phyloP scores from a whole-genome alignment of 1,139 yeast genomes.

The Suhomyces bribrorum region DNA sequence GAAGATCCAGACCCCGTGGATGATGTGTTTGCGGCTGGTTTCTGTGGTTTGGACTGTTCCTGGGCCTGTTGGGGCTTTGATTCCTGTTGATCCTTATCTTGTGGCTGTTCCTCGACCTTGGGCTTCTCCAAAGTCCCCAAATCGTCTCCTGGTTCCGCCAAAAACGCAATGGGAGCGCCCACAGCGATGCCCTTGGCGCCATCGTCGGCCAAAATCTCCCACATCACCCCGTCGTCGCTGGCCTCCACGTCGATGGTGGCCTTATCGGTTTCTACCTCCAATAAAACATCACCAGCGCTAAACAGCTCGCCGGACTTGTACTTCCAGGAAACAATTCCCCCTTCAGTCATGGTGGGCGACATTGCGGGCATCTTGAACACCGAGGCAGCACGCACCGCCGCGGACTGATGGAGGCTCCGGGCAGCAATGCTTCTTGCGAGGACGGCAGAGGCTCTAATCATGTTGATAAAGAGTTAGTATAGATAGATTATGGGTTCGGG shows the following conservation, averaged over 20 bases:
- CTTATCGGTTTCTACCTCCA: slow-evolving; percentile 92
- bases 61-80: slow-evolving; percentile 11
- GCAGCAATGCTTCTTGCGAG: slow-evolving; percentile 12
- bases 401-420: slow-evolving; percentile 21
- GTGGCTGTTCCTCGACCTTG: slow-evolving; percentile 28
- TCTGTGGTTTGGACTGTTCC: slow-evolving; percentile 9
- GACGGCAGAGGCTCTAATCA: slow-evolving; percentile 22
- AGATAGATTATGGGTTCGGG: slow-evolving; percentile 17
- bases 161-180: slow-evolving; percentile 84
- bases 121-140: slow-evolving; percentile 65
- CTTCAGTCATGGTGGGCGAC: slow-evolving; percentile 99
- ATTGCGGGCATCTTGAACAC: slow-evolving; percentile 93
- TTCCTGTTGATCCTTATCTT: slow-evolving; percentile 17
- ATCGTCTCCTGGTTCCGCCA: slow-evolving; percentile 90
- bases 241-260: slow-evolving; percentile 94
- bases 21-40: slow-evolving; percentile 13
- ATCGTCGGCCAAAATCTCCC: slow-evolving; percentile 67
- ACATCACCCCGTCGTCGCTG: slow-evolving; percentile 85
- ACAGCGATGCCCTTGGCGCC: slow-evolving; percentile 82
- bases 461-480: slow-evolving; percentile 10
- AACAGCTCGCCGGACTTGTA: slow-evolving; percentile 78
- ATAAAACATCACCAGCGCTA: slow-evolving; percentile 79
- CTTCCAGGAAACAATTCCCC: slow-evolving; percentile 96
- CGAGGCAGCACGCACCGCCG: slow-evolving; percentile 45
- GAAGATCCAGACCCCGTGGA: slow-evolving; percentile 11